A percentile compares a stretch with the other conserved stretches of the same genome.
Evolutionary conservation across 495 filamentous ascomycete species (phyloP).

Genomic region (Tuber brumale): DNA sequence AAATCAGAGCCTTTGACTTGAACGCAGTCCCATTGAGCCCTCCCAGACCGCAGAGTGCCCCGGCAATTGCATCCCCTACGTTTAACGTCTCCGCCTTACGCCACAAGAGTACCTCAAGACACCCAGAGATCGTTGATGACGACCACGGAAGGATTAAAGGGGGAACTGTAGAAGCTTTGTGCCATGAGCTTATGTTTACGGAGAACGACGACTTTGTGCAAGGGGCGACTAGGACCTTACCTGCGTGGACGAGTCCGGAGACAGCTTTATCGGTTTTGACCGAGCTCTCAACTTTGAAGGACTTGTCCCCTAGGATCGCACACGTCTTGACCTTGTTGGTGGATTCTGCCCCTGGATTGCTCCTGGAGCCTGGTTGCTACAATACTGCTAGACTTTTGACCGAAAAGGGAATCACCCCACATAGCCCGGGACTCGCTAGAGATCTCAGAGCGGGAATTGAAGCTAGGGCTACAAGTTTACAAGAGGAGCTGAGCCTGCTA

Average conservation of each 20-base stretch:
- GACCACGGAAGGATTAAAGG: slow-evolving; percentile 35
- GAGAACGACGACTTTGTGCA: slow-evolving; percentile 35
- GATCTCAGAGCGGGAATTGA: slow-evolving; percentile 37
- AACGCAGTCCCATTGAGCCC: slow-evolving; percentile 29
- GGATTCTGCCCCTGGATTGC: slow-evolving; percentile 34
- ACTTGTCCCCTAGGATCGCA: slow-evolving; percentile 37
- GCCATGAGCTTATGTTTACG: slow-evolving; percentile 43
- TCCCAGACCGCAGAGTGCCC: slow-evolving; percentile 40
- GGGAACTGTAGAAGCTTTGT: slow-evolving; percentile 42
- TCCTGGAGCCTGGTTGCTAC: slow-evolving; percentile 41
- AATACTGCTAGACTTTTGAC: slow-evolving; percentile 39
- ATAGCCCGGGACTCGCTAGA: slow-evolving; percentile 39
- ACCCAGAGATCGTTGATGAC: slow-evolving; percentile 38
- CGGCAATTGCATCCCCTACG: slow-evolving; percentile 33
- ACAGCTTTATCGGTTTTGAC: slow-evolving; percentile 37
- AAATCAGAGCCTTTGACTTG: slow-evolving; percentile 39
- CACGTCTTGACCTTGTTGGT: slow-evolving; percentile 37
- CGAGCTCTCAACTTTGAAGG: slow-evolving; percentile 39
- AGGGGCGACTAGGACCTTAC: slow-evolving; percentile 35
- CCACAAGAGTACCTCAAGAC: slow-evolving; percentile 39
- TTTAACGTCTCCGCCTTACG: slow-evolving; percentile 39
- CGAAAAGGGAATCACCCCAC: slow-evolving; percentile 41
- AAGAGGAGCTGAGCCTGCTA: slow-evolving; percentile 23
- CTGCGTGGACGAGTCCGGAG: slow-evolving; percentile 41
- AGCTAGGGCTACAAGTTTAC: slow-evolving; percentile 29